These are phyloP conservation scores for Picea engelmannii DNA, from an alignment of 83 land plant species.

Conservation along the genomic window DNA sequence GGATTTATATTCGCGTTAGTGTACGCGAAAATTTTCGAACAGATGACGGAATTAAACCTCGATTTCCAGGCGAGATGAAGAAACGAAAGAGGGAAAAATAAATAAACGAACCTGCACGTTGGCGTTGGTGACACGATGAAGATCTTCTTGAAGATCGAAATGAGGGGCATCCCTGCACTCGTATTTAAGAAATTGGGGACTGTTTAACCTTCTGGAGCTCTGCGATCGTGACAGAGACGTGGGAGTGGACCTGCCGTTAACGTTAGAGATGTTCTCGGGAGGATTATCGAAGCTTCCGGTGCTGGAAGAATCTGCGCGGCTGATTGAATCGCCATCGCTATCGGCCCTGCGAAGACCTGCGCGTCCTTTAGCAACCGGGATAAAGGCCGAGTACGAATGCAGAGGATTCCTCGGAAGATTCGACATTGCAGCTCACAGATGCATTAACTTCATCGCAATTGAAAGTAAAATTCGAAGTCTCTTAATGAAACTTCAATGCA, in stretches of 20 bases:
- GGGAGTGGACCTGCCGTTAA: neutral
- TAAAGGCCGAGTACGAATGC: neutral
- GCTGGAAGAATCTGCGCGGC: no score
- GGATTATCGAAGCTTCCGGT: no score
- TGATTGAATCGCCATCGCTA: neutral
- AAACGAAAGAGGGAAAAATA: neutral
- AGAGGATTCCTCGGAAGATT: neutral
- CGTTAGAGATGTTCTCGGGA: no score
- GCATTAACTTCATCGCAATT: neutral
- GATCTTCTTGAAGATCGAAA: neutral
- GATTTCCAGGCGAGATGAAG: neutral
- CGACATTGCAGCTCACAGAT: neutral
- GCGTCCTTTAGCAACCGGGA: neutral
- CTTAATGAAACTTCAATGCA: no score
- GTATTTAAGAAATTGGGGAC: neutral
- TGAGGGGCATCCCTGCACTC: constrained; percentile 1
- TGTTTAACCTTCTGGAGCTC: neutral
- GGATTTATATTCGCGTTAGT: neutral
- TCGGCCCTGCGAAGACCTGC: constrained; percentile 1
- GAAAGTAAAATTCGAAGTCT: no score
- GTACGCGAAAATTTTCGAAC: neutral
- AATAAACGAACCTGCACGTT: neutral
- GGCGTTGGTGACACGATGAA: neutral
- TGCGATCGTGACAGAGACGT: neutral
- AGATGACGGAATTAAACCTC: neutral